Evolutionary conservation across 306 rosid species (phyloP).

Genomic region (Gleditsia sinensis): DNA sequence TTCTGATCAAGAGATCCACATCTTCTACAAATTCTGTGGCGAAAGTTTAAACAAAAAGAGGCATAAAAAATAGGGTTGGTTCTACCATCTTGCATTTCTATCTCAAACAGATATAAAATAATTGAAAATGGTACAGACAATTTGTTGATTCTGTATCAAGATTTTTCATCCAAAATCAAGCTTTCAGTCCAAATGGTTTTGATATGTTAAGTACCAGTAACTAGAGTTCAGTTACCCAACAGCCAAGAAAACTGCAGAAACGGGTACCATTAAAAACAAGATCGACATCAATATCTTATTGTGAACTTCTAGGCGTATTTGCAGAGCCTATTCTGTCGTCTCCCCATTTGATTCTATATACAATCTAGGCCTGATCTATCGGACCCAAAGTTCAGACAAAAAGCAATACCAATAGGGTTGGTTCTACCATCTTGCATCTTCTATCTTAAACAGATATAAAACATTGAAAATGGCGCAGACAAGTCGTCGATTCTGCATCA

Average conservation of each 20-base stretch:
- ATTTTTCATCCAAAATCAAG: background rate
- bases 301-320: background rate
- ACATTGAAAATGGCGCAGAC: background rate
- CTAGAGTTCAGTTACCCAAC: background rate
- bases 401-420: background rate
- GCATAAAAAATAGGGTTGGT: background rate
- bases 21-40: constrained; percentile 81
- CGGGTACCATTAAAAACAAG: background rate
- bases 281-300: background rate
- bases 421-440: background rate
- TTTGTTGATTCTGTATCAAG: constrained; percentile 7
- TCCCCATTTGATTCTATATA: background rate
- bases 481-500: background rate
- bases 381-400: background rate
- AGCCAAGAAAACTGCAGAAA: background rate
- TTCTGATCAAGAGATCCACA: constrained; percentile 82
- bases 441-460: background rate
- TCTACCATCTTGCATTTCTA: background rate
- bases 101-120: background rate
- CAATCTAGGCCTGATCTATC: background rate
- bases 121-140: background rate
- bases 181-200: background rate
- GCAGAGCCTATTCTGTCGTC: background rate
- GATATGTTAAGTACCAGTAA: background rate
- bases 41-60: background rate